Evolutionary conservation across 2,329 filamentous ascomycete species (phyloP).

Genomic region (Coleophoma crateriformis): DNA sequence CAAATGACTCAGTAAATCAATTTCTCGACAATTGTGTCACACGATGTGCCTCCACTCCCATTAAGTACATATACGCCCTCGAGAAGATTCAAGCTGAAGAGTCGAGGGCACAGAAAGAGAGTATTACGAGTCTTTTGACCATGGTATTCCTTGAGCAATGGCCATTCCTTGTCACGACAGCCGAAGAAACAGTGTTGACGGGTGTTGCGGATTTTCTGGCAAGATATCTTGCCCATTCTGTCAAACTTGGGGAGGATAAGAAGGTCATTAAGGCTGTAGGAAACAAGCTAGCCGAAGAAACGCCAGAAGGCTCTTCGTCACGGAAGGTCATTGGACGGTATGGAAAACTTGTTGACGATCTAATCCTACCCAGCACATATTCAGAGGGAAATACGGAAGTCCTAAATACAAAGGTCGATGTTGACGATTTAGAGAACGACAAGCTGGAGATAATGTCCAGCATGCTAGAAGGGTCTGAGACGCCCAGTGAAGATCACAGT

Average conservation of each 20-base stretch:
- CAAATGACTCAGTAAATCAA: conserved; percentile 46
- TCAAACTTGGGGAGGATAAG: conserved; percentile 44
- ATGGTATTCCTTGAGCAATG: conserved; percentile 74
- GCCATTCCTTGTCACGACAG: conserved; percentile 56
- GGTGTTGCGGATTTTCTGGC: conserved; percentile 54
- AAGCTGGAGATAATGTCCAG: conserved; percentile 8
- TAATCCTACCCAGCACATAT: conserved; percentile 13
- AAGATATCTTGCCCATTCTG: conserved; percentile 48
- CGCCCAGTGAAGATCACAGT: conserved; percentile 36
- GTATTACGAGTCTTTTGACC: conserved; percentile 56
- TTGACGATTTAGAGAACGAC: conserved; percentile 7
- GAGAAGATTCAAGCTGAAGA: conserved; percentile 41
- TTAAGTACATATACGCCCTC: conserved; percentile 76
- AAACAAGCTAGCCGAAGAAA: conserved; percentile 31
- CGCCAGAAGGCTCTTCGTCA: conserved; percentile 31
- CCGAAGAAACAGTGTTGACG: conserved; percentile 34
- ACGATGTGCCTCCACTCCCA: conserved; percentile 68
- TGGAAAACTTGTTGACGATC: conserved; percentile 19
- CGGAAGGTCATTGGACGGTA: conserved; percentile 17
- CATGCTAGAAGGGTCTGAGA: conserved; percentile 8
- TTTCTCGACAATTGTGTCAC: conserved; percentile 82
- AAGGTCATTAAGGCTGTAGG: conserved; percentile 38
- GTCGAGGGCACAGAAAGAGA: conserved; percentile 19
- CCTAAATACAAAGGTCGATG: not conserved
- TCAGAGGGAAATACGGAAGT: not conserved